phyloP scores from a whole-genome alignment of 306 rosid species.

The Rosa chinensis region DNA sequence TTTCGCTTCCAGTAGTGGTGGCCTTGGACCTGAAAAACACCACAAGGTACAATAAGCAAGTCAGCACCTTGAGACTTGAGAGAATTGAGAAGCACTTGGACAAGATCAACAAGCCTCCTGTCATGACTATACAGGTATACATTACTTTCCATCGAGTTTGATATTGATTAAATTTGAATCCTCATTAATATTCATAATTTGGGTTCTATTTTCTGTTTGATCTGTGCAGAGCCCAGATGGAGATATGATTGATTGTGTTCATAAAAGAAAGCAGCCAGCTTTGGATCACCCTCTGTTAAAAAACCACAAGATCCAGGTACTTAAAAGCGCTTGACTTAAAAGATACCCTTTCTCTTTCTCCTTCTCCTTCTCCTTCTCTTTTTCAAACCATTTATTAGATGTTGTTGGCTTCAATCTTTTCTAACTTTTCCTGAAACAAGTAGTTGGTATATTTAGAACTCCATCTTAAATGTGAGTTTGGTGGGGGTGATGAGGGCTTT shows the following conservation, averaged over 20 bases:
- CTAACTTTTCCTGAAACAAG: not conserved
- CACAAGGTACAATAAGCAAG: conserved; percentile 45
- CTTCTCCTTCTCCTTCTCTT: not conserved
- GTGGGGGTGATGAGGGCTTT: not conserved
- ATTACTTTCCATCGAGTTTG: not conserved
- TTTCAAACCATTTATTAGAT: conserved; percentile 1
- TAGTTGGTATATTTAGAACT: not conserved
- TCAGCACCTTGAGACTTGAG: conserved; percentile 65
- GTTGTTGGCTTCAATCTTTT: not conserved
- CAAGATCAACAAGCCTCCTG: conserved; percentile 78
- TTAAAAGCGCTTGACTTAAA: not conserved
- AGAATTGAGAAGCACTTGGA: conserved; percentile 78
- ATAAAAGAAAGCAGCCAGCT: conserved; percentile 53
- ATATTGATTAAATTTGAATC: not conserved
- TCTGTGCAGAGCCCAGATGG: conserved; percentile 65
- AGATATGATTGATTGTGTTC: conserved; percentile 51
- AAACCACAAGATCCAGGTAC: conserved; percentile 56
- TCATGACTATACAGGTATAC: conserved; percentile 67
- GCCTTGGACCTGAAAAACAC: conserved; percentile 53
- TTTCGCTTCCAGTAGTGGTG: not conserved
- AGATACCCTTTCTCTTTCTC: conserved; percentile 1
- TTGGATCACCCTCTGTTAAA: conserved; percentile 51
- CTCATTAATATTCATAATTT: not conserved
- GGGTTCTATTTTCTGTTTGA: not conserved
- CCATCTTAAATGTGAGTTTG: not conserved